Percentiles rank a stretch among this genome's conserved stretches.
Evolutionary conservation across 176 grass and related monocot genomes (phyloP).

Genomic region (maize (Zea mays)): DNA sequence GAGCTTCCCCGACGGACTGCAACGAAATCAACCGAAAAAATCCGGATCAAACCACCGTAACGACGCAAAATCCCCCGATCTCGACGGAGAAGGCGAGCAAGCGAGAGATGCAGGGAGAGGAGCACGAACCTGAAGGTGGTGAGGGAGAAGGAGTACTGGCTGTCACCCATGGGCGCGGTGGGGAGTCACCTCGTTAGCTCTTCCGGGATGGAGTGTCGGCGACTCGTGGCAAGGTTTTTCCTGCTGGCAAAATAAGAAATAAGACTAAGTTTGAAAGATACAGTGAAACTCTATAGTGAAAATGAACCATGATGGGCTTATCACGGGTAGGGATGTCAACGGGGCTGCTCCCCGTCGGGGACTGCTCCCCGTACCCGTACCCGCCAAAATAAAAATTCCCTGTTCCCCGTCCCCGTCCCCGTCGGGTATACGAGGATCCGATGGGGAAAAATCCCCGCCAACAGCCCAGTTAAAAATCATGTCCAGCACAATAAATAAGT

Average conservation of each 20-base stretch:
- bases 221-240: conserved; percentile 5
- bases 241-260: neutral
- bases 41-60: neutral
- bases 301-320: neutral
- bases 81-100: neutral
- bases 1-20: conserved; percentile 90
- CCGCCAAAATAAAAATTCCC: too few relatives aligned
- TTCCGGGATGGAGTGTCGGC: neutral
- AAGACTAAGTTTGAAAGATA: neutral
- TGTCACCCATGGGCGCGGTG: conserved; percentile 61
- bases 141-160: conserved; percentile 96
- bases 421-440: too few relatives aligned
- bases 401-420: too few relatives aligned
- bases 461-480: too few relatives aligned
- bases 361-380: too few relatives aligned
- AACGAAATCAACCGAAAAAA: conserved; percentile 26
- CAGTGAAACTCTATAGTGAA: neutral
- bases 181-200: neutral
- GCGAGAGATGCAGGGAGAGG: neutral
- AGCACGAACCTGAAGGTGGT: conserved; percentile 83
- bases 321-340: too few relatives aligned
- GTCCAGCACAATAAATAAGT: too few relatives aligned
- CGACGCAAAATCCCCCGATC: conserved; percentile 21
- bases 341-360: too few relatives aligned
- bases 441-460: too few relatives aligned